phyloP scores from a whole-genome alignment of 202 grass and related monocot genomes.

The Hordeum pubiflorum region DNA sequence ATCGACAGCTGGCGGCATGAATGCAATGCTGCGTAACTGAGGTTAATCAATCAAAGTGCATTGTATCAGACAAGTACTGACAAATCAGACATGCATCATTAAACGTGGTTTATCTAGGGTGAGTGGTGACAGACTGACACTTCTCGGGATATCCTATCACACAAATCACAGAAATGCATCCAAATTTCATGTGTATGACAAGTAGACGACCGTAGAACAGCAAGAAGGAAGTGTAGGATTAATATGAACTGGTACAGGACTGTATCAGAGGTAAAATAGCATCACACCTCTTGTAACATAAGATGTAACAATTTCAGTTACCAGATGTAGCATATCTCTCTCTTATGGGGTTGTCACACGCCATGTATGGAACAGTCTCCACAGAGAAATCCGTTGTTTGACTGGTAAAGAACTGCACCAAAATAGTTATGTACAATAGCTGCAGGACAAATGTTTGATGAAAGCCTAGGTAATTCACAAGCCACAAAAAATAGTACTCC shows the following conservation, averaged over 20 bases:
- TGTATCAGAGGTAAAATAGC: background rate
- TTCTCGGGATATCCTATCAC: background rate
- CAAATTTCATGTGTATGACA: background rate
- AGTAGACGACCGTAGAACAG: background rate
- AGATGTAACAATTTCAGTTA: background rate
- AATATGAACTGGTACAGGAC: background rate
- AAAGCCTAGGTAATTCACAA: background rate
- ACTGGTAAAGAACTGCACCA: background rate
- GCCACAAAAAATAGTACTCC: background rate
- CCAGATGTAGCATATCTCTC: background rate
- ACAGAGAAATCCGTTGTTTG: background rate
- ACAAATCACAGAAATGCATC: background rate
- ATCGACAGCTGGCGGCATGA: conserved; percentile 17
- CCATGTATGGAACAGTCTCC: background rate
- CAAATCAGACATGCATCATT: background rate
- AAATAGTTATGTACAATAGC: background rate
- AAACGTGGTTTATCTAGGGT: background rate
- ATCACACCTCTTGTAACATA: background rate
- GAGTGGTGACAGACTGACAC: background rate
- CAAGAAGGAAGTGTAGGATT: no score
- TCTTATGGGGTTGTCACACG: background rate
- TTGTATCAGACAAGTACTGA: conserved; percentile 3
- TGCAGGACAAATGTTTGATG: background rate
- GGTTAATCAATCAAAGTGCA: background rate
- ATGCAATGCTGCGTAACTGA: background rate